Evolutionary conservation across 371 early-diverging fungal species (phyloP).

Genomic region (Basidiobolus heterosporus): DNA sequence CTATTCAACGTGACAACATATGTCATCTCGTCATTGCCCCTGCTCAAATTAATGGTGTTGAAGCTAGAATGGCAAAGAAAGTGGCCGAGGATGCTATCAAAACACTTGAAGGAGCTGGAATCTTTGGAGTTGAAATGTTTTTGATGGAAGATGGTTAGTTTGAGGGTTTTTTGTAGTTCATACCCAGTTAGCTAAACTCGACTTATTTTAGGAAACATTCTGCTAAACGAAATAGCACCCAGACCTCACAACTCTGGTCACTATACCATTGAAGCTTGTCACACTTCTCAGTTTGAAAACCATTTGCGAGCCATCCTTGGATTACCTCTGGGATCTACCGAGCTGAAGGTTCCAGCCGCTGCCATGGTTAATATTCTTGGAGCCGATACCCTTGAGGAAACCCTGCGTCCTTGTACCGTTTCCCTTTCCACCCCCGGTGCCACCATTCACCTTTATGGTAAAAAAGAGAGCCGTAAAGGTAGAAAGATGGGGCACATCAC

Average conservation of each 20-base stretch:
- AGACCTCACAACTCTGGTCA: constrained; percentile 97
- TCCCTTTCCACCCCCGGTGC: constrained; percentile 66
- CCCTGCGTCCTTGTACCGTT: constrained; percentile 24
- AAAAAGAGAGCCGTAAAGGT: constrained; percentile 63
- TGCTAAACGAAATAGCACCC: constrained; percentile 92
- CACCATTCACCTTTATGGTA: constrained; percentile 86
- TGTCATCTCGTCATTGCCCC: constrained; percentile 89
- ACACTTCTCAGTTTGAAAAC: constrained; percentile 92
- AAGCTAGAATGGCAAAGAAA: constrained; percentile 43
- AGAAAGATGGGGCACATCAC: constrained; percentile 97
- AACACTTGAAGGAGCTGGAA: constrained; percentile 68
- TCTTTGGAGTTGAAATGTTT: constrained; percentile 95
- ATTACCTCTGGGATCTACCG: constrained; percentile 78
- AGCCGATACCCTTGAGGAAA: constrained; percentile 24
- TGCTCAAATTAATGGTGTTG: constrained; percentile 52
- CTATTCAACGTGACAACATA: constrained; percentile 84
- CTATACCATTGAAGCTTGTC: constrained; percentile 91
- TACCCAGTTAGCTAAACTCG: not conserved
- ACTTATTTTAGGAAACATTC: constrained; percentile 29
- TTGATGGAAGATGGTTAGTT: constrained; percentile 53
- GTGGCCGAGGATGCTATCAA: constrained; percentile 74
- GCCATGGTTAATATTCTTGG: constrained; percentile 93
- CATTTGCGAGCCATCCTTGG: constrained; percentile 87
- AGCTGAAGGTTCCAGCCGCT: constrained; percentile 74
- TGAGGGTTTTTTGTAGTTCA: constrained; percentile 1